Base-by-base conservation (phyloP, 2,329 filamentous ascomycete species). In the Myriosclerotinia curreyana region DNA sequence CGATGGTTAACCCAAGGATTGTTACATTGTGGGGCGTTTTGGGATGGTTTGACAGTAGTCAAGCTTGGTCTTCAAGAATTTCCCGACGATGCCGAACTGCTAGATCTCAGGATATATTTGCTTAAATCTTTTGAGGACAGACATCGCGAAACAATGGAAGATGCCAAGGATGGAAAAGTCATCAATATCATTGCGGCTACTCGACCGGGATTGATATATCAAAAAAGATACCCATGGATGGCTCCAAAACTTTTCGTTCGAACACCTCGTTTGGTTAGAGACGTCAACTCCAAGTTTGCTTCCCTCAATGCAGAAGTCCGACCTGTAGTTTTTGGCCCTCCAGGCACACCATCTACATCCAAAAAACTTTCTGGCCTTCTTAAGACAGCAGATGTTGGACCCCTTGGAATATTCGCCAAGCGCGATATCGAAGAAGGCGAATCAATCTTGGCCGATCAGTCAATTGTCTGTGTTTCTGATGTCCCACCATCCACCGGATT, bases 141-240 rank as follows among this genome's bases (percentile, higher is more conserved):
- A 28, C 62, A 46, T 12, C 48, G 34, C 3, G 31, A 40, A 36
- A 55, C 36, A 2, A 3, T 42, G 25, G 51, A 51, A 22, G 42
- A 51, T 3, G 22, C 38, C 4, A 48, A 49, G 22, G 20, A 52
- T 12, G 49, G n/a, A 2, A 20, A 61, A 14, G 28, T 42, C 2
- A 22, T 22, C 14, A 61, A 67, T 42, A 28, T 68, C 1, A 28
- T 51, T 7, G 40, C 51, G 0, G 20, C 46, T 2, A 62, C 56
- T 5, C 48, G 68, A 12, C 62, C 17, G 2, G 71, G 71, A 1
- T 65, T 66, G 44, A 71, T 73, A 1, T 69, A 64, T 25, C 66
- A 69, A 51, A 70, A 67, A 28, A 66, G 55, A n/a, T 74, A 74
- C 38, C 71, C 71, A 6, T 73, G 71, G 71, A 48, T 73, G 55